Base-by-base conservation (phyloP, 2,329 filamentous ascomycete species). In the Calonectria pauciramosa region DNA sequence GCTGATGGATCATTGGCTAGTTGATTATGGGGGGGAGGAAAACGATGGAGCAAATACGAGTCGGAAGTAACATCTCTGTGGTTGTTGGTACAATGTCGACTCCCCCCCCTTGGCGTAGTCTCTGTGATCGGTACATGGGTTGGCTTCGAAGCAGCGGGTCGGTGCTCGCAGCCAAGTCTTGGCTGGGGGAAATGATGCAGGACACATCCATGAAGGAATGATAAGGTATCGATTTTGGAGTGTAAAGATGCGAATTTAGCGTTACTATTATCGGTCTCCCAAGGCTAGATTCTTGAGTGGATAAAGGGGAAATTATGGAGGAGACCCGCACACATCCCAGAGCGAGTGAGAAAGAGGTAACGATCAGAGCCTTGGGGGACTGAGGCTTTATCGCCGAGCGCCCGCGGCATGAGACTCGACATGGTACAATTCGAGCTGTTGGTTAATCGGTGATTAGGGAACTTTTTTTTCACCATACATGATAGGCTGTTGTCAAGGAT, bases 281-380 rank as follows among this genome's bases (percentile, higher is more conserved):
- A 73, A 77, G 72, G 36, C 69, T 63, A 69, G 54, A 75, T 44
- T 23, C 32, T 51, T 60, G 44, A 51, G 76, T 77, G 79, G 79
- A 67, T 77, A 66, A 70, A 59, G 68, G 73, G 69, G 77, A 80
- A 76, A 80, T 78, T 75, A 78, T 72, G 73, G 69, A 76, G 74
- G 76, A 65, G 74, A 66, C 59, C 60, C 56, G 70, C 56, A 67
- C 38, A 65, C 59, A 68, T 66, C 44, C 28, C n/a, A 49, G 59
- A 28, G 32, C 36, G 30, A 68, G 38, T 60, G 63, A 38, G 47
- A 67, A 59, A 38, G 16, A 47, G 66, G 51, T 13, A 54, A 41
- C 36, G 51, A 59, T 65, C 60, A 52, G 60, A 23, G 54, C 56
- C 56, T 65, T 20, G 34, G 44, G 44, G 20, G 51, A 34, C 32